Percentiles rank a stretch among this genome's conserved stretches.
Evolutionary conservation across 352 stramenopile genomes (phyloP).

Genomic region (Bremia lactucae): DNA sequence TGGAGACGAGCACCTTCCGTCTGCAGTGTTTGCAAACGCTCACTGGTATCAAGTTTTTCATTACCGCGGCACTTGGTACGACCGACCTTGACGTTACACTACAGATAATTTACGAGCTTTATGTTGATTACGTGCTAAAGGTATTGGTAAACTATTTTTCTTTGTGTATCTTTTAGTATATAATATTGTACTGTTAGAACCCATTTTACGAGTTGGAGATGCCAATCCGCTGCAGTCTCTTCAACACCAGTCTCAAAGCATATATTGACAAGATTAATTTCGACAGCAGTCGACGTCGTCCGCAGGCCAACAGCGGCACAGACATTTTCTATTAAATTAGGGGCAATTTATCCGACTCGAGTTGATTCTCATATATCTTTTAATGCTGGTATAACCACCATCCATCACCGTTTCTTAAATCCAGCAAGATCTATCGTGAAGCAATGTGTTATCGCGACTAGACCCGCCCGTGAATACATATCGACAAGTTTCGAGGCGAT

Average conservation of each 20-base stretch:
- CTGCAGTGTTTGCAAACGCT: slow-evolving; percentile 89
- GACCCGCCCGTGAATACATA: too few relatives aligned
- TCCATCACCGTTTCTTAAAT: too few relatives aligned
- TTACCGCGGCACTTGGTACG: slow-evolving; percentile 83
- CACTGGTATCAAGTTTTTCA: slow-evolving; percentile 90
- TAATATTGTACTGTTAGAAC: slow-evolving; percentile 41
- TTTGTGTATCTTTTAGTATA: background rate
- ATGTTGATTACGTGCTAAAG: slow-evolving; percentile 93
- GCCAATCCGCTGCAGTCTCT: slow-evolving; percentile 90
- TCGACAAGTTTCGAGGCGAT: too few relatives aligned
- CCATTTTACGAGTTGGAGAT: slow-evolving; percentile 94
- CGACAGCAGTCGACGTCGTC: slow-evolving; percentile 47
- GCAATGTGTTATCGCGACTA: too few relatives aligned
- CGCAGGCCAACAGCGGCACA: slow-evolving; percentile 25
- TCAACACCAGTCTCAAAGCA: slow-evolving; percentile 80
- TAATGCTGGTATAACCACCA: too few relatives aligned
- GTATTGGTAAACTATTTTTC: slow-evolving; percentile 15
- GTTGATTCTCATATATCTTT: too few relatives aligned
- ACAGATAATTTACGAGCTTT: slow-evolving; percentile 89
- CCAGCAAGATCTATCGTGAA: too few relatives aligned
- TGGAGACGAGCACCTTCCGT: slow-evolving; percentile 88
- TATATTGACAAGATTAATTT: slow-evolving; percentile 84
- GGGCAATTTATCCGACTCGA: too few relatives aligned
- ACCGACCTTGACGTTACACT: slow-evolving; percentile 77
- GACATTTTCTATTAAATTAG: slow-evolving; percentile 28